Evolutionary conservation across 192 early-diverging fungal genomes (phyloP), one percentile per base, ranked within the genome.

Genomic region (Linnemannia hyalina): DNA sequence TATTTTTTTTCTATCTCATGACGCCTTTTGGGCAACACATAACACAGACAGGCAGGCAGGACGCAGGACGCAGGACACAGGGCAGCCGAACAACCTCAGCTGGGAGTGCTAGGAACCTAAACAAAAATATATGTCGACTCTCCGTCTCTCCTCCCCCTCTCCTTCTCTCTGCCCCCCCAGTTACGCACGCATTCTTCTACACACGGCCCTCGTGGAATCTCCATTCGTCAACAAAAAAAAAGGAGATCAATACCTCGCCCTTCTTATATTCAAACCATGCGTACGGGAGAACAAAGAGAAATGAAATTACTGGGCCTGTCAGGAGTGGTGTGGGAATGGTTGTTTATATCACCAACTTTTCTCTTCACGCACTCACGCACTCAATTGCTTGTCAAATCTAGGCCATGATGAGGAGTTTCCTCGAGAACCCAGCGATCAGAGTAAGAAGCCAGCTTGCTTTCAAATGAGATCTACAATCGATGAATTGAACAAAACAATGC

Each of bases 401-500:
- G 84, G 78, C 63, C 46, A 63, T 89, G 46, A 80, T 89, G 82
- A 78, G 74, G 13, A 74, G 65, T 44, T 76, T 89, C 70, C 82
- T 89, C 38, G 87, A 89, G 55, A 88, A 87, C 46, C 89, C 89
- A 13, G 83, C 83, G 22, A 82, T 89, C 73, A 88, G 89, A 78
- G 89, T 89, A 88, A 40, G 78, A 15, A 32, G 11, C 16, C 20
- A 52, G 32, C 29, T 70, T 77, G 8, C 44, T 36, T 46, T 10
- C 32, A 35, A 20, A 23, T 23, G 22, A 49, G 38, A 38, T 38
- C 5, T 70, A 16, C 44, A 78, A 29, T 41, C 75, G 65, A 77
- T 65, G 41, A 32, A 77, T 6, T 36, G 65, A 60, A 20, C 63
- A 68, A 35, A 26, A n/a, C 16, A 20, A 11, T 13, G 20, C 44